These are phyloP conservation scores for Chlorella ohadii DNA, from an alignment of 139 green algal genomes.

Conservation along the genomic window DNA sequence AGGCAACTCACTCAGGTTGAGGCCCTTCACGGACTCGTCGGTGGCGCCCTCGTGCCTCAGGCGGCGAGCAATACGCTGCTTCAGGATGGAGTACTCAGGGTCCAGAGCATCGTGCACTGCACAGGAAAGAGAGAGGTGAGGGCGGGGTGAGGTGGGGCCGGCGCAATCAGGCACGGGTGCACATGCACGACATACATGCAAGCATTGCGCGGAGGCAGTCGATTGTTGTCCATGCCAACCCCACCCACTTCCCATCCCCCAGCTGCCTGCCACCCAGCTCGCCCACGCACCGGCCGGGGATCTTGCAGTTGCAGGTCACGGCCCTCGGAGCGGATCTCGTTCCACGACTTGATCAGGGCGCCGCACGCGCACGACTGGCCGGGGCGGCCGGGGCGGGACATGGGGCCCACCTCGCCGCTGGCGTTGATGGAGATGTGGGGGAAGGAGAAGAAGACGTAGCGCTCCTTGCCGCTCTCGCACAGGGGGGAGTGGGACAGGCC, in stretches of 20 bases:
- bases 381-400: conserved; percentile 67
- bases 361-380: conserved; percentile 80
- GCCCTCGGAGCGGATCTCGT: conserved; percentile 52
- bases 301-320: conserved; percentile 53
- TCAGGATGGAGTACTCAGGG: conserved; percentile 90
- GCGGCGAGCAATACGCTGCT: conserved; percentile 80
- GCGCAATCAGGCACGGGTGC: too few species aligned
- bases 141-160: too few species aligned
- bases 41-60: conserved; percentile 57
- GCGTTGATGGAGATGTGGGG: conserved; percentile 89
- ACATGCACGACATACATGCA: too few species aligned
- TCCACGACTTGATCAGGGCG: conserved; percentile 62
- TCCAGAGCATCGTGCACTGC: conserved; percentile 79
- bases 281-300: conserved; percentile 48
- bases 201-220: too few species aligned
- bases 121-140: too few species aligned
- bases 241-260: too few species aligned
- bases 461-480: conserved; percentile 67
- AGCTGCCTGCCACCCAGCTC: too few species aligned
- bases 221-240: too few species aligned
- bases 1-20: too few species aligned
- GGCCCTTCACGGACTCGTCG: not conserved
- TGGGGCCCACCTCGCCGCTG: conserved; percentile 65
- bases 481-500: conserved; percentile 69
- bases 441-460: conserved; percentile 93